Percentiles rank a stretch among this genome's conserved stretches.
These are phyloP conservation scores for Acacia crassicarpa DNA, from an alignment of 306 rosid species.

Conservation along the genomic window DNA sequence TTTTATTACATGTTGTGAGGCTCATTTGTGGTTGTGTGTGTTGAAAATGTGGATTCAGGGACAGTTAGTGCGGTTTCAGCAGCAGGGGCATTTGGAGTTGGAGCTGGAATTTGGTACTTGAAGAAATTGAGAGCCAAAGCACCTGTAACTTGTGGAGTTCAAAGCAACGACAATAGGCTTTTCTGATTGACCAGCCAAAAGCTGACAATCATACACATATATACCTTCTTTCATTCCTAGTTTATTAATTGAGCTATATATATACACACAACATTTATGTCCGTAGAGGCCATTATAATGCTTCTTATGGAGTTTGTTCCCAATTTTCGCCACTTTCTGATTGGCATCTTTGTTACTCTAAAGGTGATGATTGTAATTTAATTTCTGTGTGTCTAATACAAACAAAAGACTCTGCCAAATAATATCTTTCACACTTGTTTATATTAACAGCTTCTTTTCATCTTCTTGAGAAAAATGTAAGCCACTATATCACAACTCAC, in stretches of 20 bases:
- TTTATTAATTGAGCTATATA: not conserved
- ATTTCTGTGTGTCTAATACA: not conserved
- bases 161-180: slow-evolving; percentile 83
- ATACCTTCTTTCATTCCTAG: slow-evolving; percentile 29
- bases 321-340: slow-evolving; percentile 21
- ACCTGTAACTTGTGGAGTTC: slow-evolving; percentile 90
- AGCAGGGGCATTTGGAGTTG: slow-evolving; percentile 80
- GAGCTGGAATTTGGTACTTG: slow-evolving; percentile 78
- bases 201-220: slow-evolving; percentile 16
- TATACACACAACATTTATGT: slow-evolving; percentile 13
- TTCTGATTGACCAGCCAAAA: slow-evolving; percentile 47
- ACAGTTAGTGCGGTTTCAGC: slow-evolving; percentile 67
- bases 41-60: slow-evolving; percentile 52
- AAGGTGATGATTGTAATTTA: slow-evolving; percentile 16
- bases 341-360: slow-evolving; percentile 15
- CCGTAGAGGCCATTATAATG: slow-evolving; percentile 16
- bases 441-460: not conserved
- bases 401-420: not conserved
- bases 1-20: not conserved
- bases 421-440: not conserved
- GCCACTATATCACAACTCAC: not conserved
- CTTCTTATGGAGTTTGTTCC: slow-evolving; percentile 19
- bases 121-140: slow-evolving; percentile 77
- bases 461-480: not conserved
- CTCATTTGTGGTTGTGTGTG: not conserved